These are phyloP conservation scores for Metrosideros polymorpha DNA, from an alignment of 441 rosid genomes.

Conservation along the genomic window DNA sequence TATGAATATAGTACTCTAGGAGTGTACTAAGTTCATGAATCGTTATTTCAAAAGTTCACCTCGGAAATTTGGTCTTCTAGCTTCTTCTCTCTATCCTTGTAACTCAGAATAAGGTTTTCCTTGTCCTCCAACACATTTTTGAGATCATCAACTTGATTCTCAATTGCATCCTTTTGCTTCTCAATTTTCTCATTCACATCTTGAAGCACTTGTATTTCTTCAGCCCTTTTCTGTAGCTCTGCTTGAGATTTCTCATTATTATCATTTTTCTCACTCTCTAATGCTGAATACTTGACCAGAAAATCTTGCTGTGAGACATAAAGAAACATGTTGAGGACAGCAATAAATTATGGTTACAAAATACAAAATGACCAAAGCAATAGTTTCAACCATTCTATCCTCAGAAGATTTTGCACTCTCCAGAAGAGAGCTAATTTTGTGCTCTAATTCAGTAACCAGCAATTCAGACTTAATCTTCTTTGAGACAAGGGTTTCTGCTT, in stretches of 20 bases:
- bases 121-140: conserved; percentile 45
- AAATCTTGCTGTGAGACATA: conserved; percentile 45
- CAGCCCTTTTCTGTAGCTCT: conserved; percentile 41
- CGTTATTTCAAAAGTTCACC: conserved; percentile 23
- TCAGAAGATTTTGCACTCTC: conserved; percentile 44
- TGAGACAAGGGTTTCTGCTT: conserved; percentile 45
- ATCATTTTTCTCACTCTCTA: conserved; percentile 56
- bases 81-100: conserved; percentile 43
- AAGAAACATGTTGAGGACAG: conserved; percentile 13
- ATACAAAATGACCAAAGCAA: not conserved
- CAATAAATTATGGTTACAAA: conserved; percentile 4
- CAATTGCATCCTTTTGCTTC: conserved; percentile 35
- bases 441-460: conserved; percentile 36
- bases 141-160: conserved; percentile 49
- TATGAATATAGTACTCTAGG: not conserved
- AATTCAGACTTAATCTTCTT: conserved; percentile 41
- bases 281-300: conserved; percentile 37
- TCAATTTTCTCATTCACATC: conserved; percentile 33
- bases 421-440: conserved; percentile 24
- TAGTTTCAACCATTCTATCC: conserved; percentile 40
- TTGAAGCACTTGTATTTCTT: conserved; percentile 36
- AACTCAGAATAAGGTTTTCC: conserved; percentile 44
- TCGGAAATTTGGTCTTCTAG: conserved; percentile 46
- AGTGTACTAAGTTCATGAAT: not conserved
- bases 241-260: conserved; percentile 34